A percentile compares a stretch with the other conserved stretches of the same genome.
Evolutionary conservation across 2,329 filamentous ascomycete genomes (phyloP).

Genomic region (Sordariomycetes sp.): DNA sequence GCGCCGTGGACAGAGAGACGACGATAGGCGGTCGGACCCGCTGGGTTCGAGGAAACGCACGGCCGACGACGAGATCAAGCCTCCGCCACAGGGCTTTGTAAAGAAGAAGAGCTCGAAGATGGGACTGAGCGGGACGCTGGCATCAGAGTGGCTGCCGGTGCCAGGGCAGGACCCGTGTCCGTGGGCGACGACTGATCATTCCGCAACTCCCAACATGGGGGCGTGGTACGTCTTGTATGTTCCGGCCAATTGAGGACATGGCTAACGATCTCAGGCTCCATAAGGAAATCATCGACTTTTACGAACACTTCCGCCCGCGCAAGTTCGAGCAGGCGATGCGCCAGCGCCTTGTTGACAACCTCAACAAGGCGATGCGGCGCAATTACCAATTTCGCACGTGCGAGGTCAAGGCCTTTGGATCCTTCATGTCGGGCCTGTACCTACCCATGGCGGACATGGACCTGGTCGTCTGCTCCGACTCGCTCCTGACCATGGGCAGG

Average conservation of each 20-base stretch:
- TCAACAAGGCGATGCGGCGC: conserved; percentile 45
- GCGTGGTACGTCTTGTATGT: conserved; percentile 34
- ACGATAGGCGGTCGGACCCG: conserved; percentile 10
- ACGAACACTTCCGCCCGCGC: conserved; percentile 67
- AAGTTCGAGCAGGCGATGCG: conserved; percentile 68
- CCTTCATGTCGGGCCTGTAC: conserved; percentile 72
- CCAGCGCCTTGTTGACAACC: conserved; percentile 54
- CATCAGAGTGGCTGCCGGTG: conserved; percentile 36
- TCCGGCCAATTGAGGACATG: not conserved
- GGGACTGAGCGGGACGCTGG: conserved; percentile 32
- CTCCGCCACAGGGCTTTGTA: conserved; percentile 34
- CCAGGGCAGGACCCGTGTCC: conserved; percentile 36
- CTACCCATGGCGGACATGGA: conserved; percentile 80
- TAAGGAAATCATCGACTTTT: conserved; percentile 83
- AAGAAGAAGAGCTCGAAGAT: conserved; percentile 34
- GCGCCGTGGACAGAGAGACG: not conserved
- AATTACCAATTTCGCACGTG: conserved; percentile 42
- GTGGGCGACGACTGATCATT: conserved; percentile 48
- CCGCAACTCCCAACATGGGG: conserved; percentile 34
- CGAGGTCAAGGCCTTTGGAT: conserved; percentile 71
- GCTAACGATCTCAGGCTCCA: conserved; percentile 49
- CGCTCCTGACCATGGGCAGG: conserved; percentile 39
- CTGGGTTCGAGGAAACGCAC: conserved; percentile 64
- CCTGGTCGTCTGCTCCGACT: conserved; percentile 58
- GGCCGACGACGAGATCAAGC: conserved; percentile 52